Conservation (phyloP, 1,284 basidiomycete species). For the Phellopilus nigrolimitatus region DNA sequence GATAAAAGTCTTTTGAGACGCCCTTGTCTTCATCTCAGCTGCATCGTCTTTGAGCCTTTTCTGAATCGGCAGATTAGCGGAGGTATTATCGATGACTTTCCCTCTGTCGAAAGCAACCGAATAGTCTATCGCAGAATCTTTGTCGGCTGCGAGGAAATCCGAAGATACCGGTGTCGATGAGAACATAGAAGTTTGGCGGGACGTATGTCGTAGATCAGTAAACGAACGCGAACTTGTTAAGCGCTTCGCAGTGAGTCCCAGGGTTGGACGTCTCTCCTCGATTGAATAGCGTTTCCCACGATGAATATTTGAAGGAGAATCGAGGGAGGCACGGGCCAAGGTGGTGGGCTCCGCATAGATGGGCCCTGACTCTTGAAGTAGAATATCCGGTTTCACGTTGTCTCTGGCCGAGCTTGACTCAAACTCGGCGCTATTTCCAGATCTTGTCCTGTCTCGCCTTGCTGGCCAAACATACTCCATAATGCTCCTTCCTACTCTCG, state of each 20-base stretch:
- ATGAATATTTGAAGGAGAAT: constrained; percentile 25
- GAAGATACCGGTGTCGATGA: not conserved
- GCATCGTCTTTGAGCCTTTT: constrained; percentile 43
- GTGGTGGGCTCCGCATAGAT: not conserved
- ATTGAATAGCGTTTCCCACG: constrained; percentile 25
- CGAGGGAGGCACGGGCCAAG: constrained; percentile 19
- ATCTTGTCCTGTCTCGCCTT: constrained; percentile 42
- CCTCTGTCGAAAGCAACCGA: constrained; percentile 9
- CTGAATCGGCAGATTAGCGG: not conserved
- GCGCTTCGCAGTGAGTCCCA: constrained; percentile 37
- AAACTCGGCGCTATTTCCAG: not conserved
- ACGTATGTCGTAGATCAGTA: constrained; percentile 56
- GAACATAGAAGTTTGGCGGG: constrained; percentile 20
- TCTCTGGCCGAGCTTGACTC: constrained; percentile 24
- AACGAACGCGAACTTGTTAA: constrained; percentile 63
- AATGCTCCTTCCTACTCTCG: constrained; percentile 75
- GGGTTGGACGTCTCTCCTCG: constrained; percentile 13
- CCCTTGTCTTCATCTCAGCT: constrained; percentile 72
- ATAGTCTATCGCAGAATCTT: not conserved
- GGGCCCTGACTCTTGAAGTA: not conserved
- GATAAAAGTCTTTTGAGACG: constrained; percentile 81
- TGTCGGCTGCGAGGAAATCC: not conserved
- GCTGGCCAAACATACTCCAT: constrained; percentile 88
- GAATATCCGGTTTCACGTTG: constrained; percentile 15
- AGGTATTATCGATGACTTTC: constrained; percentile 13